A percentile compares a stretch with the other conserved stretches of the same genome.
phyloP scores from a whole-genome alignment of 2,329 filamentous ascomycete species.

The Daldinia sp. region DNA sequence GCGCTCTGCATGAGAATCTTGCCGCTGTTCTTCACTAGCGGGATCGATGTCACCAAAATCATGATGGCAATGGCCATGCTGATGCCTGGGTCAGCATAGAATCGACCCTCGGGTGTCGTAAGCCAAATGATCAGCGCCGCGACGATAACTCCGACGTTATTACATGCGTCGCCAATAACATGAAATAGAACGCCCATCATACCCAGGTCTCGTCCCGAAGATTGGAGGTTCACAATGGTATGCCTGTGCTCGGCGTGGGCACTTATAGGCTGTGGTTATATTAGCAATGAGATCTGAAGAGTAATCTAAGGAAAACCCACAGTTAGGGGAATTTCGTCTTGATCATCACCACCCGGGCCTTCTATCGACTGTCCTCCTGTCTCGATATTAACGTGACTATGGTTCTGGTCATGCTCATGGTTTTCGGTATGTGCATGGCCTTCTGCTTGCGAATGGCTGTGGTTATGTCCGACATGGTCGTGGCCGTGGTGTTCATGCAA shows the following conservation, averaged over 20 bases:
- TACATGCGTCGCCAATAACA: constrained; percentile 77
- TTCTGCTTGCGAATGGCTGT: constrained; percentile 19
- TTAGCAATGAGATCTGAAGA: constrained; percentile 12
- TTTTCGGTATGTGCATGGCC: background rate
- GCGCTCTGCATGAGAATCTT: constrained; percentile 76
- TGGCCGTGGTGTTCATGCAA: constrained; percentile 67
- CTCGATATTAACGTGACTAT: constrained; percentile 49
- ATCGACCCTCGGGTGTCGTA: constrained; percentile 66
- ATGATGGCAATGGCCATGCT: constrained; percentile 78
- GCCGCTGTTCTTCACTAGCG: constrained; percentile 72
- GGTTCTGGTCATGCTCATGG: constrained; percentile 33
- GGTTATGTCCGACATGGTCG: constrained; percentile 45
- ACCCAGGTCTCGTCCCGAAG: constrained; percentile 70
- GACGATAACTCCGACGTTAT: constrained; percentile 81
- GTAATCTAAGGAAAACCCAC: constrained; percentile 35
- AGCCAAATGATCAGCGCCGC: constrained; percentile 78
- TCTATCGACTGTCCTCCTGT: constrained; percentile 41
- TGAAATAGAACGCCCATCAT: constrained; percentile 79
- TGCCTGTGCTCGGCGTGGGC: constrained; percentile 66
- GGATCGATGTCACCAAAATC: constrained; percentile 74
- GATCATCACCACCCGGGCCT: constrained; percentile 30
- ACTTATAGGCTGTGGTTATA: constrained; percentile 46
- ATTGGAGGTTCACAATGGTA: constrained; percentile 48
- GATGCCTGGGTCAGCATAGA: constrained; percentile 78
- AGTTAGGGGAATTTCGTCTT: constrained; percentile 45